Evolutionary conservation across 2,329 filamentous ascomycete species (phyloP).

Genomic region (Cordyceps militaris): DNA sequence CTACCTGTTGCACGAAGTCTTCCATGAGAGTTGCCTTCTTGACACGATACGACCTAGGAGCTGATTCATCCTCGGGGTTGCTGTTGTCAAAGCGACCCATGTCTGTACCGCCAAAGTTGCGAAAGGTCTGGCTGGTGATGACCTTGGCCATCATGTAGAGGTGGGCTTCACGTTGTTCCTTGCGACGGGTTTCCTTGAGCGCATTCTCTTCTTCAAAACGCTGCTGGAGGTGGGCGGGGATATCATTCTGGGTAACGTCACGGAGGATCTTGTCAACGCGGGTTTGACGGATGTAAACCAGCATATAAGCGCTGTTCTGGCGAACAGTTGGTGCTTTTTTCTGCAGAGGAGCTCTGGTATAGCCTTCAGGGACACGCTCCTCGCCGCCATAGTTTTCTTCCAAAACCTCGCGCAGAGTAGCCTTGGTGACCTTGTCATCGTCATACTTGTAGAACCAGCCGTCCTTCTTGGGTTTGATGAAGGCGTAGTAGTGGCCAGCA

Average conservation of each 20-base stretch:
- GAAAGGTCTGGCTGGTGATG: constrained; percentile 75
- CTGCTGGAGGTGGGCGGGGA: constrained; percentile 57
- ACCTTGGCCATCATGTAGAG: constrained; percentile 82
- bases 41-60: constrained; percentile 65
- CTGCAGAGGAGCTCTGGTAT: constrained; percentile 38
- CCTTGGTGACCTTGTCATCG: constrained; percentile 93
- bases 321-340: constrained; percentile 55
- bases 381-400: constrained; percentile 97
- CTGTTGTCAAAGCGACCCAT: constrained; percentile 61
- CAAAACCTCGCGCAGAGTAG: constrained; percentile 81
- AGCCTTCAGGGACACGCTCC: constrained; percentile 49
- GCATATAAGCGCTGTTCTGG: constrained; percentile 89
- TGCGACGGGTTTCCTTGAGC: constrained; percentile 66
- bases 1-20: constrained; percentile 66
- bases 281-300: constrained; percentile 91
- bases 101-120: constrained; percentile 75
- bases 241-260: constrained; percentile 67
- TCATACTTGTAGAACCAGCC: constrained; percentile 97
- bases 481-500: constrained; percentile 97
- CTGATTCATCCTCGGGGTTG: constrained; percentile 59
- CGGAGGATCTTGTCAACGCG: constrained; percentile 76
- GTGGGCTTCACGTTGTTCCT: constrained; percentile 90
- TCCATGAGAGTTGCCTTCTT: constrained; percentile 68
- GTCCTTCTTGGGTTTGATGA: constrained; percentile 86
- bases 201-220: constrained; percentile 77